phyloP scores from a whole-genome alignment of 306 rosid genomes.

The Dryas octopetala region DNA sequence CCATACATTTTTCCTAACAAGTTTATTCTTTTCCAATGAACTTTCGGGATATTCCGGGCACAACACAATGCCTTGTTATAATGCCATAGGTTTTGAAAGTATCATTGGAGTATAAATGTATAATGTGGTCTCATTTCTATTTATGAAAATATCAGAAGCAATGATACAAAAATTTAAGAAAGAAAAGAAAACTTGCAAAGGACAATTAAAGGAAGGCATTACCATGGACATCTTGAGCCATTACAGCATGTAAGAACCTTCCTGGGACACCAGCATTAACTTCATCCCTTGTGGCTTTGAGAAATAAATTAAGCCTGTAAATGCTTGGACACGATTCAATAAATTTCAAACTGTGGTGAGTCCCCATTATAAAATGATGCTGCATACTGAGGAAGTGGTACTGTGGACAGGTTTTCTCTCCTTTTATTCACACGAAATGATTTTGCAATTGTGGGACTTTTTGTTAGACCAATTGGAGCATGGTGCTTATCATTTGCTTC shows the following conservation, averaged over 20 bases:
- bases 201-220: constrained; percentile 18
- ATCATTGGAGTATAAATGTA: too few relatives aligned
- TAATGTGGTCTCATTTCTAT: not conserved
- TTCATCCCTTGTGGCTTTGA: constrained; percentile 66
- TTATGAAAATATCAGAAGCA: not conserved
- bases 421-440: constrained; percentile 44
- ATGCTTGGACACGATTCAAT: constrained; percentile 65
- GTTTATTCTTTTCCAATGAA: not conserved
- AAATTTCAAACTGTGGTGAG: constrained; percentile 62
- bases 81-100: not conserved
- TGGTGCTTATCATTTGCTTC: constrained; percentile 30
- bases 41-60: not conserved
- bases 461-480: constrained; percentile 18
- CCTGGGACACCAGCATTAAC: constrained; percentile 74
- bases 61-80: not conserved
- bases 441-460: constrained; percentile 33
- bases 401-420: constrained; percentile 42
- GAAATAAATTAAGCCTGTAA: constrained; percentile 53
- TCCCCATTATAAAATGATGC: constrained; percentile 62
- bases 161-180: not conserved
- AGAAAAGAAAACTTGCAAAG: not conserved
- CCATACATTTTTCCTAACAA: not conserved
- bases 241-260: constrained; percentile 68
- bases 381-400: constrained; percentile 71
- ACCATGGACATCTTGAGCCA: constrained; percentile 65